Evolutionary conservation across 176 grass and related monocot genomes (phyloP).

Genomic region (Oryza longistaminata): DNA sequence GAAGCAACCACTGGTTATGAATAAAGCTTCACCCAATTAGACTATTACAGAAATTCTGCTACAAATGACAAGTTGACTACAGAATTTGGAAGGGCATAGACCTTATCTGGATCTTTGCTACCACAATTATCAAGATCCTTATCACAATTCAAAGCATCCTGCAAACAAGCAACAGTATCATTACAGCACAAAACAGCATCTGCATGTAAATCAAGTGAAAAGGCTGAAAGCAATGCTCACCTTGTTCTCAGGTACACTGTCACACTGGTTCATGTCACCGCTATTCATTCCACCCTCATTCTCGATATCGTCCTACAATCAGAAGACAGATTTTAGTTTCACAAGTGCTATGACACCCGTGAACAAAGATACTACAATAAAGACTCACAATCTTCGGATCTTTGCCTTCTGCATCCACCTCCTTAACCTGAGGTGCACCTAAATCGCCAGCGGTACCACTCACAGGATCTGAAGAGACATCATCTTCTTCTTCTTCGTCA

Average conservation of each 20-base stretch:
- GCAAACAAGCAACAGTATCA: neutral
- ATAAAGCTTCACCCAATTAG: neutral
- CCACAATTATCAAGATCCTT: neutral
- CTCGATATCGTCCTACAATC: slow-evolving; percentile 38
- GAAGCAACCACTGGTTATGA: neutral
- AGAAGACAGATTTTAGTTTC: slow-evolving; percentile 9
- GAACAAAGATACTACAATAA: slow-evolving; percentile 18
- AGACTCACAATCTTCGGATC: slow-evolving; percentile 40
- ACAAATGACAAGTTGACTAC: neutral
- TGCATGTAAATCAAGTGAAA: neutral
- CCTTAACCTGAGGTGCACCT: slow-evolving; percentile 26
- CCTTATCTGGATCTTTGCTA: slow-evolving; percentile 22
- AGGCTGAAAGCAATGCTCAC: slow-evolving; percentile 28
- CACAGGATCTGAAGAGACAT: slow-evolving; percentile 21
- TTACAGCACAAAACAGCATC: neutral
- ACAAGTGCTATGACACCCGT: neutral
- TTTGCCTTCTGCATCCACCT: slow-evolving; percentile 20
- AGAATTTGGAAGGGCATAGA: slow-evolving; percentile 1
- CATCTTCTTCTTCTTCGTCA: slow-evolving; percentile 13
- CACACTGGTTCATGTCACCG: neutral
- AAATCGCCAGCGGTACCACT: slow-evolving; percentile 2
- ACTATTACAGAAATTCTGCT: neutral
- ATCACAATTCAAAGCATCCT: slow-evolving; percentile 36
- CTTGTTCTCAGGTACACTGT: slow-evolving; percentile 31
- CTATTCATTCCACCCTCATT: slow-evolving; percentile 24